Conservation (phyloP, 768 basidiomycete genomes). For the Chalciporus sphaerocephalus region DNA sequence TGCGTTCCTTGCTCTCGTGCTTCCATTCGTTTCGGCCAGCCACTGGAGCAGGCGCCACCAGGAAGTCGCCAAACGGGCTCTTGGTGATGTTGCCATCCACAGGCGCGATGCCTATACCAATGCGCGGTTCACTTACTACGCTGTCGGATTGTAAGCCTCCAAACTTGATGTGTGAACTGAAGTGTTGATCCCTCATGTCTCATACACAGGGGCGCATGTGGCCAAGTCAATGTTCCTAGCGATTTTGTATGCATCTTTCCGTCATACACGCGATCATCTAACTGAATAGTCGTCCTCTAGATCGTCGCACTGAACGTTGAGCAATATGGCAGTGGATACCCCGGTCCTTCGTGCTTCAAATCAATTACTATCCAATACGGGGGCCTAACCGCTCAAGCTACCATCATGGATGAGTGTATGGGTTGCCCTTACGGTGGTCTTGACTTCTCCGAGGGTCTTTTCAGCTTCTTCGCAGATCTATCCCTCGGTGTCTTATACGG, state of each 20-base stretch:
- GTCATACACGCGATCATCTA: not conserved
- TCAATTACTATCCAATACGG: conserved; percentile 56
- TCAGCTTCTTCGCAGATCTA: conserved; percentile 51
- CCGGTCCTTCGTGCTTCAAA: conserved; percentile 61
- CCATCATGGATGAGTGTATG: conserved; percentile 65
- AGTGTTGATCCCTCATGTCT: conserved; percentile 7
- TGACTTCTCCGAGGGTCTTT: conserved; percentile 66
- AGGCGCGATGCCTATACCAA: conserved; percentile 33
- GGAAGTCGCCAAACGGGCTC: conserved; percentile 46
- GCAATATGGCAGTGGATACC: conserved; percentile 58
- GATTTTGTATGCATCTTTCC: conserved; percentile 42
- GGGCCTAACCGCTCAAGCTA: conserved; percentile 56
- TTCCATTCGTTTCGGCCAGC: conserved; percentile 34
- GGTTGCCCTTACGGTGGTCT: conserved; percentile 62
- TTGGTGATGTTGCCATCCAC: conserved; percentile 37
- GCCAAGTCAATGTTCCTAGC: conserved; percentile 32
- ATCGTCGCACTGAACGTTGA: conserved; percentile 51
- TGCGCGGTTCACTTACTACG: conserved; percentile 53
- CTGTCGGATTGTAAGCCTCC: conserved; percentile 45
- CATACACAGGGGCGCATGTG: conserved; percentile 53
- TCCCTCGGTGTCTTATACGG: conserved; percentile 55
- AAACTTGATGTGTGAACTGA: not conserved
- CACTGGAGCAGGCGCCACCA: conserved; percentile 40
- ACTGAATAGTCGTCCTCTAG: conserved; percentile 26
- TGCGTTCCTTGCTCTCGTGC: conserved; percentile 32